phyloP scores from a whole-genome alignment of 2,329 filamentous ascomycete genomes.

The Aspergillus fijiensis region DNA sequence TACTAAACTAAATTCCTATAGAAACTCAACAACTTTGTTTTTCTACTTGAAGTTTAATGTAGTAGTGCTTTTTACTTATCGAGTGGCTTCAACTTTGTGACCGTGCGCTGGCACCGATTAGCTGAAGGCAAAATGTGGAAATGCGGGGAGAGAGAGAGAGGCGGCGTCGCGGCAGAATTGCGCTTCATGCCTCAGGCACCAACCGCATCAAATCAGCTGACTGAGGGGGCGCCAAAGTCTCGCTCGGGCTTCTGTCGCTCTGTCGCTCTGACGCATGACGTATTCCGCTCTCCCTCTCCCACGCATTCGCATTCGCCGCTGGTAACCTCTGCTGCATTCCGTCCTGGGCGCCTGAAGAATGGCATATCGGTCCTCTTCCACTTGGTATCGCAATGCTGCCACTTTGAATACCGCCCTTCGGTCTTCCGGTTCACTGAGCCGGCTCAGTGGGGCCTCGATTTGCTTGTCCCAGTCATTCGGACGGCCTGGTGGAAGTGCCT shows the following conservation, averaged over 20 bases:
- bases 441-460: background rate
- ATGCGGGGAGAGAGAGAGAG: no score
- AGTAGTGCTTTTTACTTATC: no score
- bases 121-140: background rate
- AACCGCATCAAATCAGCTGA: slow-evolving; percentile 3
- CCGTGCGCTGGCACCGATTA: no score
- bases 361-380: slow-evolving; percentile 5
- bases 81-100: no score
- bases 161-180: no score
- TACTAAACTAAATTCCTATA: no score
- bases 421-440: background rate
- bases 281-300: slow-evolving; percentile 2
- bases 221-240: slow-evolving; percentile 1
- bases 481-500: background rate
- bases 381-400: slow-evolving; percentile 17
- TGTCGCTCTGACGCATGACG: slow-evolving; percentile 4
- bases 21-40: no score
- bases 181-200: background rate
- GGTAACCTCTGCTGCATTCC: background rate
- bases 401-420: slow-evolving; percentile 8
- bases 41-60: no score
- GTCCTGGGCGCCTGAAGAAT: slow-evolving; percentile 7
- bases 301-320: slow-evolving; percentile 3
- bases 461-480: background rate
- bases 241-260: background rate